Conservation (phyloP, 805 yeast species). For the Sugiyamaella lignohabitans region DNA sequence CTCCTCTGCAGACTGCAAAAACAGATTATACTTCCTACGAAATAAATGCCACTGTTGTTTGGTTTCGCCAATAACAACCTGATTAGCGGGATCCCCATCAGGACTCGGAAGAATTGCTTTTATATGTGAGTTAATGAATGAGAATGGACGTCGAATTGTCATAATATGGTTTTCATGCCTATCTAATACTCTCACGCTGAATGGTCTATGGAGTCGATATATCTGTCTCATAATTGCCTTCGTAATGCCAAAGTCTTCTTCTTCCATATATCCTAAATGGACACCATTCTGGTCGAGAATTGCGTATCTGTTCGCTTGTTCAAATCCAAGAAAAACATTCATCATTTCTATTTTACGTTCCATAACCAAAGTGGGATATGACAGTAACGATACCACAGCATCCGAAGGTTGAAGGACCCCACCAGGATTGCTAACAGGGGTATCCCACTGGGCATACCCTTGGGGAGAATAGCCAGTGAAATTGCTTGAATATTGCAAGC, state of each 20-base stretch:
- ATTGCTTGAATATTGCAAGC: not conserved
- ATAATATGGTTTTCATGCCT: constrained; percentile 30
- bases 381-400: constrained; percentile 54
- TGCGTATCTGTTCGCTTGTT: constrained; percentile 75
- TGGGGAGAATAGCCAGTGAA: not conserved
- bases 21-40: constrained; percentile 84
- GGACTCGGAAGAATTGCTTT: constrained; percentile 55
- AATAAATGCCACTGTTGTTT: constrained; percentile 93
- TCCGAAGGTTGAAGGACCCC: constrained; percentile 52
- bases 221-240: constrained; percentile 76
- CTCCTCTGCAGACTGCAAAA: constrained; percentile 31
- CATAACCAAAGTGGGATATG: constrained; percentile 77
- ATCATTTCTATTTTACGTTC: constrained; percentile 85
- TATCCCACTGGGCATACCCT: not conserved
- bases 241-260: constrained; percentile 64
- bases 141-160: constrained; percentile 70
- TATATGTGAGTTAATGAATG: constrained; percentile 83
- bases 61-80: constrained; percentile 67
- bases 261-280: constrained; percentile 73
- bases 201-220: constrained; percentile 78
- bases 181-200: constrained; percentile 34
- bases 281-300: constrained; percentile 69
- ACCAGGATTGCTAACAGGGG: constrained; percentile 34
- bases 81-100: constrained; percentile 36
- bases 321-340: constrained; percentile 83